phyloP scores from a whole-genome alignment of 306 rosid species.

The Aeschynomene evenia region DNA sequence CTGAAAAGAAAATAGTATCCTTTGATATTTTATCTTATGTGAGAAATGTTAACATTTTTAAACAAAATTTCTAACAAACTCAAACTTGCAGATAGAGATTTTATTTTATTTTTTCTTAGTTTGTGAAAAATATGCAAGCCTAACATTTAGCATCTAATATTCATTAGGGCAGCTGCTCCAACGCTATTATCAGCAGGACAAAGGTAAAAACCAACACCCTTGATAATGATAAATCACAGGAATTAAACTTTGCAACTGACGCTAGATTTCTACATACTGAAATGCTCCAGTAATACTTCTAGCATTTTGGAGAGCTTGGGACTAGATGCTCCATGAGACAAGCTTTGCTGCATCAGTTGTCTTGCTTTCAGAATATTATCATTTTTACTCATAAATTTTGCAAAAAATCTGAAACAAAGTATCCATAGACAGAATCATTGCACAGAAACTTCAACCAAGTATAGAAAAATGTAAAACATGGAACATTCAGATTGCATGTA shows the following conservation, averaged over 20 bases:
- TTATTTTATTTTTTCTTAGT: no score
- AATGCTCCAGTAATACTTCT: constrained; percentile 83
- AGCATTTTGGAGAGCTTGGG: constrained; percentile 93
- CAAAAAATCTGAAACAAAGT: constrained; percentile 64
- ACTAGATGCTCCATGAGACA: constrained; percentile 83
- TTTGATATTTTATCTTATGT: no score
- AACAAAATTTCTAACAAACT: no score
- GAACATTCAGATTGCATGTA: neutral
- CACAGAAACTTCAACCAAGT: neutral
- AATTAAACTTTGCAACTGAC: neutral
- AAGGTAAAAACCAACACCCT: constrained; percentile 25
- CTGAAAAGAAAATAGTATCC: no score
- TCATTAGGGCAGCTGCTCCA: neutral
- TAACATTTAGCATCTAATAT: no score
- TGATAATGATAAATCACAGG: neutral
- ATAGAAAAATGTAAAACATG: neutral
- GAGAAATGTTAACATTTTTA: no score
- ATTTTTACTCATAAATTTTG: constrained; percentile 83
- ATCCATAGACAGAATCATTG: neutral
- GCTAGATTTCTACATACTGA: constrained; percentile 61
- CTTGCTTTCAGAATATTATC: constrained; percentile 66
- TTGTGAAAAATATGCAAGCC: no score
- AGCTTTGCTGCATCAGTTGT: constrained; percentile 74
- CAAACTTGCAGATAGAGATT: no score
- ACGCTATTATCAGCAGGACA: constrained; percentile 2